phyloP scores from a whole-genome alignment of 164 flowering plant genomes.

The Nelumbo lutea region DNA sequence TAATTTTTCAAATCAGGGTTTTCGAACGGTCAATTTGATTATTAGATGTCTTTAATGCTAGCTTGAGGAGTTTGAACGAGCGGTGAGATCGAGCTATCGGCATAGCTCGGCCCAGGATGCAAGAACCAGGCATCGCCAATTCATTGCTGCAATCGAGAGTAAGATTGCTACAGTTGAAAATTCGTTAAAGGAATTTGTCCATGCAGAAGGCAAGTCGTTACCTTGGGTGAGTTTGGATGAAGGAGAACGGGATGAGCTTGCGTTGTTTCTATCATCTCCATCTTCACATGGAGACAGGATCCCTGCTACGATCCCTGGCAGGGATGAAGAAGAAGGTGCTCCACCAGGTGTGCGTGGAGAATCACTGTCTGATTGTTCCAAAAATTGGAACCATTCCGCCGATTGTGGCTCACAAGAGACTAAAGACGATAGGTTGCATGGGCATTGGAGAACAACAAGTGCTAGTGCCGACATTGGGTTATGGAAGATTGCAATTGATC shows the following conservation, averaged over 20 bases:
- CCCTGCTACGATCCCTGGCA: constrained; percentile 8
- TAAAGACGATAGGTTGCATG: constrained; percentile 39
- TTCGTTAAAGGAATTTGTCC: constrained; percentile 39
- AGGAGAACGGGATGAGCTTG: constrained; percentile 85
- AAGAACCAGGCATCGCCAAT: constrained; percentile 66
- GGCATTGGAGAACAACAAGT: constrained; percentile 86
- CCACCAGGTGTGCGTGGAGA: constrained; percentile 18
- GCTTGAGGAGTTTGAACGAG: constrained; percentile 86
- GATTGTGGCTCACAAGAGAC: constrained; percentile 28
- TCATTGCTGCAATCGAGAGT: constrained; percentile 55
- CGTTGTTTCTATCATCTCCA: constrained; percentile 65
- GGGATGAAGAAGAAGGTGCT: constrained; percentile 15
- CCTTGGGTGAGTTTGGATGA: constrained; percentile 84
- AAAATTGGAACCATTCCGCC: constrained; percentile 26
- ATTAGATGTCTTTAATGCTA: constrained; percentile 22
- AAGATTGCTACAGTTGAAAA: constrained; percentile 49
- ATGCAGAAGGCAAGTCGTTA: constrained; percentile 51
- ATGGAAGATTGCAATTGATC: constrained; percentile 61
- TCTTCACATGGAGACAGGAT: constrained; percentile 13
- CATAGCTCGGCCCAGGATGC: constrained; percentile 45
- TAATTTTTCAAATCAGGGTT: neutral
- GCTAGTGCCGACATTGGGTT: constrained; percentile 67
- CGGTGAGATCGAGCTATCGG: constrained; percentile 52
- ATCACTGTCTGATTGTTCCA: constrained; percentile 23
- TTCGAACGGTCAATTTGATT: neutral